Base-by-base conservation (phyloP, 2,329 filamentous ascomycete genomes). In the Raffaelea arxii region DNA sequence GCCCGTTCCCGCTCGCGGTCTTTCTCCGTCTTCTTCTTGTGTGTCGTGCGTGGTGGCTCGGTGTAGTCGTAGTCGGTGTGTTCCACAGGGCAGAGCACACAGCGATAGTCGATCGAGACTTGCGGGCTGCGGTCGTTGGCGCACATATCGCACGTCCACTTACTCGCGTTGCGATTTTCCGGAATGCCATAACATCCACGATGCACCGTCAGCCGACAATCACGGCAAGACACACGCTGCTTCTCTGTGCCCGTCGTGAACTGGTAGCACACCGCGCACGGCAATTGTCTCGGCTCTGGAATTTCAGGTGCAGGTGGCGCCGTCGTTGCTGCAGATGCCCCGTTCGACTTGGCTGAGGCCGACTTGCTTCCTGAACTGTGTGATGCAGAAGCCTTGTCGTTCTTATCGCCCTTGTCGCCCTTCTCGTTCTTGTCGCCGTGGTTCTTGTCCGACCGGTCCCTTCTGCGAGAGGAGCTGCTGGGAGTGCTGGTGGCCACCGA, bases 81-180 rank as follows among this genome's bases (percentile, higher is more conserved):
- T 48, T 87, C 83, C 14, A 95, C 77, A 14, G 92, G 86, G 60
- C 92, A 98, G 27, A 98, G 71, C 43, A 94, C 84, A 64, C 92
- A 98, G 66, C 91, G 86, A 64, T 97, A 97, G 59, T 84, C 81
- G 48, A 94, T 91, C n/a, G 92, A 96, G 39, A 94, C 83, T 54
- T 87, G 82, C 5, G 91, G 89, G 57, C 84, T 91, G 62, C 89
- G 88, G 61, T 98, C 92, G 59, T 98, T 98, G 32, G 81, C 74
- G 64, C 92, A 98, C 77, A 90, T 94, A 65, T 97, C 92, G 63
- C 92, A 98, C 36, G 84, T 78, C 92, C 92, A 98, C 64, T 94
- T 94, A 39, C 74, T 77, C 25, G 79, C 75, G 46, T 74, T 75
- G 37, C 86, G 78, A 47, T 83, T 80, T 40, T 83, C 79, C 35